Evolutionary conservation across 352 stramenopile genomes (phyloP).

Genomic region (Pythium volutum): DNA sequence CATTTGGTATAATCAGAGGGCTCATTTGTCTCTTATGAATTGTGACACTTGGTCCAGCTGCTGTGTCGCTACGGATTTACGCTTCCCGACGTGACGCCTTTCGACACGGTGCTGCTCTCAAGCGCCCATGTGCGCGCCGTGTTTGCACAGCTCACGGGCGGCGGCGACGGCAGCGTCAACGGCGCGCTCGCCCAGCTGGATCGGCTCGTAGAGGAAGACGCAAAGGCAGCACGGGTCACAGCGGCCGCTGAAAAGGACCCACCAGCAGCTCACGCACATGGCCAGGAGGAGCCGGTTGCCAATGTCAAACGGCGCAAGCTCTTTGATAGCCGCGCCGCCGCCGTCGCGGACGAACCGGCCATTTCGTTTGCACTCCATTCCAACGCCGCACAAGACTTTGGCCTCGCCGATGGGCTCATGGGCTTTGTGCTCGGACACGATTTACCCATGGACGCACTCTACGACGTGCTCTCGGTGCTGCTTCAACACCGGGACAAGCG

Average conservation of each 20-base stretch:
- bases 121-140: slow-evolving; percentile 41
- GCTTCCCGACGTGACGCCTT: slow-evolving; percentile 31
- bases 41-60: slow-evolving; percentile 26
- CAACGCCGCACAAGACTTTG: slow-evolving; percentile 50
- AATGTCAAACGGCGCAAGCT: slow-evolving; percentile 59
- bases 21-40: too few relatives aligned
- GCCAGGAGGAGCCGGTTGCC: slow-evolving; percentile 20
- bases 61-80: slow-evolving; percentile 75
- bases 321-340: slow-evolving; percentile 17
- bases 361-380: slow-evolving; percentile 58
- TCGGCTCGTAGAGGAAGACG: slow-evolving; percentile 10
- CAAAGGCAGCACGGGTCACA: not conserved
- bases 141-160: slow-evolving; percentile 25
- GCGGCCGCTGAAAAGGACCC: not conserved
- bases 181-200: slow-evolving; percentile 24
- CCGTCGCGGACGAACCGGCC: slow-evolving; percentile 23
- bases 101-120: slow-evolving; percentile 53
- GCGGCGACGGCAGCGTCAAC: slow-evolving; percentile 22
- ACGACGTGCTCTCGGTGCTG: slow-evolving; percentile 60
- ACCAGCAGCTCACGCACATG: not conserved
- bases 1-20: too few relatives aligned
- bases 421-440: slow-evolving; percentile 55
- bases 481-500: slow-evolving; percentile 63
- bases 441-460: slow-evolving; percentile 53
- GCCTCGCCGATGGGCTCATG: slow-evolving; percentile 57